These are phyloP conservation scores for Eucalyptus pauciflora DNA, from an alignment of 345 rosid species.

Conservation along the genomic window DNA sequence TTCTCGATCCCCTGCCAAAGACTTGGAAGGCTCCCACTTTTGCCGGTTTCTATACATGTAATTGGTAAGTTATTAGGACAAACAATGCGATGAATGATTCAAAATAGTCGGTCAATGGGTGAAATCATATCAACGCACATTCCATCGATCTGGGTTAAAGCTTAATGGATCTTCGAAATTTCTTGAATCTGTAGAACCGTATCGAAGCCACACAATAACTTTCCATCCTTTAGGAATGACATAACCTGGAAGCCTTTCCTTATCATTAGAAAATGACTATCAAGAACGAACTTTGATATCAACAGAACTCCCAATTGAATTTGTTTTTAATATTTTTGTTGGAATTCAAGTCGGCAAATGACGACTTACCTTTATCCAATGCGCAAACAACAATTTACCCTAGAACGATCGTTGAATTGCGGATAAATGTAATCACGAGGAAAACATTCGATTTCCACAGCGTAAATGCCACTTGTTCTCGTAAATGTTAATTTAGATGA, in stretches of 20 bases:
- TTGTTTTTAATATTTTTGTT: neutral
- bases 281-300: neutral
- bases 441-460: too few relatives aligned
- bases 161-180: constrained; percentile 22
- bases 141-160: constrained; percentile 30
- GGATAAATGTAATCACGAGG: too few relatives aligned
- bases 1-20: constrained; percentile 15
- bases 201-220: constrained; percentile 13
- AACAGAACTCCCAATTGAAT: too few relatives aligned
- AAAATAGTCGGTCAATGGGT: neutral
- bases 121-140: neutral
- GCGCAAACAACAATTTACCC: too few relatives aligned
- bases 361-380: too few relatives aligned
- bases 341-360: too few relatives aligned
- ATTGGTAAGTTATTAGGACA: neutral
- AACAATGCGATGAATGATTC: neutral
- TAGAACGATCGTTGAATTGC: too few relatives aligned
- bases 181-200: constrained; percentile 9
- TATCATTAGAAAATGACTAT: neutral
- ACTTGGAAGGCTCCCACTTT: constrained; percentile 6
- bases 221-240: constrained; percentile 25
- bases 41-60: constrained; percentile 1
- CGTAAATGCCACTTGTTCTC: too few relatives aligned
- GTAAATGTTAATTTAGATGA: neutral
- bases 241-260: constrained; percentile 4